Conservation (phyloP, 2,329 filamentous ascomycete genomes). For the Clarireedia paspali region DNA sequence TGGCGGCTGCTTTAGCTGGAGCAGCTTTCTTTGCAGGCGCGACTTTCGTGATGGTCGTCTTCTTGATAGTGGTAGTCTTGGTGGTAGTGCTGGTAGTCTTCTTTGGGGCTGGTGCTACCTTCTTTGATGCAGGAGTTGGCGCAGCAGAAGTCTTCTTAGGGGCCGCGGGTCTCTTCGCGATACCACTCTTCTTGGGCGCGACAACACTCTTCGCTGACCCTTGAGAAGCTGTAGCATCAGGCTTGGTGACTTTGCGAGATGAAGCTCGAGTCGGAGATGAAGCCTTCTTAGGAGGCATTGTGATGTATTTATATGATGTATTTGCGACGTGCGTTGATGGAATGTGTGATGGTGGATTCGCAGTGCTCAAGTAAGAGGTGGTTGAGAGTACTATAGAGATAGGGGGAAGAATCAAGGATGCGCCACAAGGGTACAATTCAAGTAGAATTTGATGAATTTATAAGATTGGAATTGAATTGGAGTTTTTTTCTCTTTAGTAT, state of each 20-base stretch:
- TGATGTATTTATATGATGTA: neutral
- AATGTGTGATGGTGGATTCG: no score
- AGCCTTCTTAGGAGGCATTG: neutral
- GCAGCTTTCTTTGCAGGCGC: neutral
- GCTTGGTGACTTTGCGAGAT: neutral
- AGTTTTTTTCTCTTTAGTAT: no score
- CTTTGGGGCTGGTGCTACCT: constrained; percentile 1
- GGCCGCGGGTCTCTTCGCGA: neutral
- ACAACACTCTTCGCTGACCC: neutral
- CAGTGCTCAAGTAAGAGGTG: no score
- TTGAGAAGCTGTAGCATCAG: neutral
- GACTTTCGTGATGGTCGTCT: constrained; percentile 3
- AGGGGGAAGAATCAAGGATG: no score
- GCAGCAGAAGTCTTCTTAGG: constrained; percentile 23
- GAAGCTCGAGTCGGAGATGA: constrained; percentile 6
- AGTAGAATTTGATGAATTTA: no score
- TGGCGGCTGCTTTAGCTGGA: neutral
- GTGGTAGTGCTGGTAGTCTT: neutral
- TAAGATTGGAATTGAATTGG: no score
- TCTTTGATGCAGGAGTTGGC: constrained; percentile 1
- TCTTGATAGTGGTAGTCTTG: neutral
- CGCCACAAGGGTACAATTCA: no score
- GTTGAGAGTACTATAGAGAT: no score
- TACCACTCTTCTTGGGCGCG: constrained; percentile 1
- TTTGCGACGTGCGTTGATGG: no score